Evolutionary conservation across 176 grass and related monocot genomes (phyloP).

Genomic region (Chrysopogon serrulatus): DNA sequence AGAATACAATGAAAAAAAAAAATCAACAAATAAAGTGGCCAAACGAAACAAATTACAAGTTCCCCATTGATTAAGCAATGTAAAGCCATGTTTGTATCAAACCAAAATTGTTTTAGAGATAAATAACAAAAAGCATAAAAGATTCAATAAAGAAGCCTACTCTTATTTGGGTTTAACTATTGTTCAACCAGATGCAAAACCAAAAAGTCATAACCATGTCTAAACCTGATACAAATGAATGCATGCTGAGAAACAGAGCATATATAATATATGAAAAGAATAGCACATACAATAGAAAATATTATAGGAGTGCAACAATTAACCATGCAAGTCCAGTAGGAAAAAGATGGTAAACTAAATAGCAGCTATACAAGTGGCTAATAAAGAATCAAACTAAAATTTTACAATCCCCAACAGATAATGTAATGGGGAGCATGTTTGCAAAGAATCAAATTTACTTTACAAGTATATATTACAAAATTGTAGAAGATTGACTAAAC

Average conservation of each 20-base stretch:
- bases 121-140: background rate
- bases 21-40: background rate
- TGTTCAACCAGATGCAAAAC: background rate
- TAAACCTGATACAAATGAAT: background rate
- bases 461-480: background rate
- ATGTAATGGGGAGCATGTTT: background rate
- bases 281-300: background rate
- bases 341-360: background rate
- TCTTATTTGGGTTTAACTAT: background rate
- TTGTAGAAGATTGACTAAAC: background rate
- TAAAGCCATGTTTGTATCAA: background rate
- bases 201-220: background rate
- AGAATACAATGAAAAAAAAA: background rate
- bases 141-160: background rate
- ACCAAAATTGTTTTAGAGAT: background rate
- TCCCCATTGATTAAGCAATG: background rate
- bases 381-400: background rate
- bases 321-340: background rate
- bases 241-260: background rate
- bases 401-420: background rate
- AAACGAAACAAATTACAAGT: background rate
- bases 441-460: background rate
- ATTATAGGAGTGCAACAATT: background rate
- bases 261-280: background rate
- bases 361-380: background rate